phyloP scores from a whole-genome alignment of 2,329 filamentous ascomycete genomes.

The Scleromitrula shiraiana region DNA sequence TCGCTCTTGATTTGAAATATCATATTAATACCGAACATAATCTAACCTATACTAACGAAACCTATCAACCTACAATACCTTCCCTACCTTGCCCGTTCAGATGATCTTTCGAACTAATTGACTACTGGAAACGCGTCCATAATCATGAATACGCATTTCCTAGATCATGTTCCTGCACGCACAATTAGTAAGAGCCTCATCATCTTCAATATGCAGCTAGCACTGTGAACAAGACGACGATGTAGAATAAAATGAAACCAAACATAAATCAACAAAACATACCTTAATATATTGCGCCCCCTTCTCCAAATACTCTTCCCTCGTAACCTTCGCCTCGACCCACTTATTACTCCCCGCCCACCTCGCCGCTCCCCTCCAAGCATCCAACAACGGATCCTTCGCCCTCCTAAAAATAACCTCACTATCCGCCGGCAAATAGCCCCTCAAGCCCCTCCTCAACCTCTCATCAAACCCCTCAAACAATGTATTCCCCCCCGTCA shows the following conservation, averaged over 20 bases:
- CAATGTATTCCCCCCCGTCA: slow-evolving; percentile 87
- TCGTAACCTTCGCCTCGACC: slow-evolving; percentile 60
- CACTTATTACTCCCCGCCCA: slow-evolving; percentile 63
- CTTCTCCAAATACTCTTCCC: slow-evolving; percentile 84
- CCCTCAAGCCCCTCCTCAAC: slow-evolving; percentile 62
- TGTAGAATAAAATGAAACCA: neutral
- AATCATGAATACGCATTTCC: slow-evolving; percentile 47
- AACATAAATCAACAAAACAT: slow-evolving; percentile 8
- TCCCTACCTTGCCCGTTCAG: too few relatives aligned
- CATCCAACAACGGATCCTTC: slow-evolving; percentile 70
- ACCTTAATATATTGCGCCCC: slow-evolving; percentile 89
- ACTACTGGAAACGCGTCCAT: neutral
- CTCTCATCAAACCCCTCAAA: slow-evolving; percentile 84
- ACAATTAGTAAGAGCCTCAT: slow-evolving; percentile 7
- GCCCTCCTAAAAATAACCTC: slow-evolving; percentile 46
- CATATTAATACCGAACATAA: too few relatives aligned
- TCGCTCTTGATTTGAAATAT: too few relatives aligned
- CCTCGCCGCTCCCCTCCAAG: slow-evolving; percentile 84
- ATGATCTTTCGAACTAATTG: neutral
- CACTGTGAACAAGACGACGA: neutral
- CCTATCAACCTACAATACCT: too few relatives aligned
- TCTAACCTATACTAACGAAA: too few relatives aligned
- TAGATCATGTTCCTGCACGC: slow-evolving; percentile 53
- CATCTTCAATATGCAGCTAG: neutral
- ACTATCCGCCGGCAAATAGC: slow-evolving; percentile 58